Evolutionary conservation across 306 rosid species (phyloP).

Genomic region (Lupinus albus): DNA sequence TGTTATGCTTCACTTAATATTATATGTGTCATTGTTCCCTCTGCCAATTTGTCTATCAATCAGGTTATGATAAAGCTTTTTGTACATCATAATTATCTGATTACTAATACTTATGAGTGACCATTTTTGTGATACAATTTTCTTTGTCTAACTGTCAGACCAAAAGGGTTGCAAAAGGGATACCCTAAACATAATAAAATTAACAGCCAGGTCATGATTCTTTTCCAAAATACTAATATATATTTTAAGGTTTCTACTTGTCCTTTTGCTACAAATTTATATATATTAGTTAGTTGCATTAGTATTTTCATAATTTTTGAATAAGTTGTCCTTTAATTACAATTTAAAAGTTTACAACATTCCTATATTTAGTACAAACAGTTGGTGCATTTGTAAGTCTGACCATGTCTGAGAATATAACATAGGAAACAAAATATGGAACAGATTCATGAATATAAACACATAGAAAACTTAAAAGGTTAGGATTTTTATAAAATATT

Average conservation of each 20-base stretch:
- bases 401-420: background rate
- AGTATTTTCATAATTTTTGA: conserved; percentile 6
- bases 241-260: background rate
- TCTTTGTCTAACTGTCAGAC: conserved; percentile 40
- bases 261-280: background rate
- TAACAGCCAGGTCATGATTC: conserved; percentile 17
- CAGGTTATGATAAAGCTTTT: conserved; percentile 36
- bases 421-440: background rate
- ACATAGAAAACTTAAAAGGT: background rate
- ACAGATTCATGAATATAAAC: background rate
- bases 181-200: conserved; percentile 39
- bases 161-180: conserved; percentile 42
- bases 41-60: conserved; percentile 50
- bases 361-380: background rate
- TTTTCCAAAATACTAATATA: background rate
- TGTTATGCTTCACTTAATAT: conserved; percentile 31
- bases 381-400: background rate
- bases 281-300: background rate
- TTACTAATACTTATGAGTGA: conserved; percentile 15
- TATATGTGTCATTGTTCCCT: conserved; percentile 30
- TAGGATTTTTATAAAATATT: no score
- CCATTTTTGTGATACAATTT: conserved; percentile 39
- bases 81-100: conserved; percentile 44
- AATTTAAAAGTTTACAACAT: background rate
- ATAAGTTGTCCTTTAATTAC: background rate